Evolutionary conservation across 2,329 filamentous ascomycete genomes (phyloP), one percentile per base, ranked within the genome.

Genomic region (Paracamarosporium sp.): DNA sequence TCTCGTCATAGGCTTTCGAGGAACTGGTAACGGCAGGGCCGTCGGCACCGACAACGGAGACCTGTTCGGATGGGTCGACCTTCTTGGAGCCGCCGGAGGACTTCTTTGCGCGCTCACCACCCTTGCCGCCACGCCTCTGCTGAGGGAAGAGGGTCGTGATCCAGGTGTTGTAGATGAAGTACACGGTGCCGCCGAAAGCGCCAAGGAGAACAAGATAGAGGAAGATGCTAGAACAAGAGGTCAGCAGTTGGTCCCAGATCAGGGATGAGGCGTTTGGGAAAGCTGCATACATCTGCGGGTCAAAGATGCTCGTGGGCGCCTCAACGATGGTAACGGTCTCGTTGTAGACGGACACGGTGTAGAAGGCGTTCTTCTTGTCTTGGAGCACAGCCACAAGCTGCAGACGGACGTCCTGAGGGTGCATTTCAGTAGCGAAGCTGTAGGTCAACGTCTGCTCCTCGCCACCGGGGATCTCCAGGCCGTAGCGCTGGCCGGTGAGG

Each of bases 101-200:
- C 70, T 81, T 82, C 77, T 86, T 87, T 56, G 85, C 81, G 62
- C 88, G 87, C 82, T 92, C 91, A 66, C 90, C 80, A 61, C 81
- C 81, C 77, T 86, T 86, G 68, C 82, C 83, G 56, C 82, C 76
- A 61, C 83, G 82, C 70, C 81, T 82, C 79, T 88, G 88, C 84
- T 97, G 92, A 47, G 95, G 94, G 85, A 98, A 97, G 75, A 99
- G 90, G 13, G 93, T 89, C 71, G 93, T 91, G 80, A 99, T 90
- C 93, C 94, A 98, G 72, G 94, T 96, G 83, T 90, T 95, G 87
- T 99, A 99, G 81, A 97, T 92, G 80, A 97, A 97, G 87, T 94
- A 97, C 76, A 90, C 86, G 53, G 89, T 92, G 61, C 90, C 93
- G 64, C 81, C 87, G 76, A 96, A 96, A 62, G 85, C 86, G 61